These are phyloP conservation scores for Steccherinum ochraceum DNA, from an alignment of 768 basidiomycete genomes.

Conservation along the genomic window DNA sequence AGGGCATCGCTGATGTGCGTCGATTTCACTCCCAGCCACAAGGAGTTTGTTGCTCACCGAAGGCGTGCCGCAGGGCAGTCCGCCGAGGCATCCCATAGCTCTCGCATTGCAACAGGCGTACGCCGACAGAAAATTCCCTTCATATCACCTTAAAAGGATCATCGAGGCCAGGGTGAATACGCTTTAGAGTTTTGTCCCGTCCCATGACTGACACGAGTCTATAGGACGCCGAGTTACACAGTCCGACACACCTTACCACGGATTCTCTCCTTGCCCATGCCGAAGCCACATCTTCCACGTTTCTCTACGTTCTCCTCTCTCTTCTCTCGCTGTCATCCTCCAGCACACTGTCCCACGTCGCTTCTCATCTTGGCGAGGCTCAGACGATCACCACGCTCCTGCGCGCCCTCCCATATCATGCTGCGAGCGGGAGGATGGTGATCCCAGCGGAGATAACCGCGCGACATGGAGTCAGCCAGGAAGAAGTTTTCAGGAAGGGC, in stretches of 20 bases:
- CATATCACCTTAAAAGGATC: conserved; percentile 78
- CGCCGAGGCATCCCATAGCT: conserved; percentile 77
- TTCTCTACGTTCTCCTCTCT: conserved; percentile 71
- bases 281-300: conserved; percentile 74
- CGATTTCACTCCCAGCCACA: conserved; percentile 1
- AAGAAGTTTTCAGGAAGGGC: conserved; percentile 66
- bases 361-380: conserved; percentile 75
- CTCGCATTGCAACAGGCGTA: conserved; percentile 60
- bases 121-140: conserved; percentile 42
- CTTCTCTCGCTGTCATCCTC: conserved; percentile 52
- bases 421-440: conserved; percentile 60
- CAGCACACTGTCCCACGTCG: conserved; percentile 58
- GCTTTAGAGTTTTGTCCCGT: background rate
- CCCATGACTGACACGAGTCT: conserved; percentile 1
- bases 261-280: conserved; percentile 67
- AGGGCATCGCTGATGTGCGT: conserved; percentile 57
- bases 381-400: conserved; percentile 67
- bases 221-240: conserved; percentile 36
- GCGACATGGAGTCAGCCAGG: conserved; percentile 70
- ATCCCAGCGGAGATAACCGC: conserved; percentile 82
- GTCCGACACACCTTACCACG: conserved; percentile 57
- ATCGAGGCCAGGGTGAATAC: conserved; percentile 73
- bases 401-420: conserved; percentile 74
- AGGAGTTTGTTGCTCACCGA: conserved; percentile 8
- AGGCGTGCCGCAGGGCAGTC: conserved; percentile 48